Conservation (phyloP, 495 filamentous ascomycete genomes). For the Aspergillus bridgeri region DNA sequence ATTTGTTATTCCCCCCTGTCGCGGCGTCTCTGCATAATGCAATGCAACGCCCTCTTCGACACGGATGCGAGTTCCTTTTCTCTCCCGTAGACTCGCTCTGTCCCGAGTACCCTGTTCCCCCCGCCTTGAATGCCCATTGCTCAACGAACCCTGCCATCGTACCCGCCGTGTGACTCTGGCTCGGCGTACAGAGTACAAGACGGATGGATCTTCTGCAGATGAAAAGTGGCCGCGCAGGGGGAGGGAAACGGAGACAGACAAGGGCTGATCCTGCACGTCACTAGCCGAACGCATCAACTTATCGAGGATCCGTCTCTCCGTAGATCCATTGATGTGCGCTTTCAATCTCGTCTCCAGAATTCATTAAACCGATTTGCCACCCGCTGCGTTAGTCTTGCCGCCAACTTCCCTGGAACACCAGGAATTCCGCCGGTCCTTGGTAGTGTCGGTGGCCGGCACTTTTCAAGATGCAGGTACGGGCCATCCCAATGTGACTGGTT, state of each 20-base stretch:
- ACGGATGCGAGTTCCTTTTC: not conserved
- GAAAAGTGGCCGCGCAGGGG: conserved; percentile 10
- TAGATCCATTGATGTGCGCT: conserved; percentile 11
- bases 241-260: not conserved
- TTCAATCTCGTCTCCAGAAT: not conserved
- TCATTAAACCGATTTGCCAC: conserved; percentile 4
- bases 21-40: not conserved
- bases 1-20: not conserved
- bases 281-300: conserved; percentile 3
- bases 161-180: conserved; percentile 6
- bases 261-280: conserved; percentile 20
- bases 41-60: not conserved
- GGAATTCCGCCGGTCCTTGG: not conserved
- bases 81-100: not conserved
- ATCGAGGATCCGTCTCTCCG: conserved; percentile 13
- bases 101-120: not conserved
- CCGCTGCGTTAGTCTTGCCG: not conserved
- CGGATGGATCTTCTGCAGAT: conserved; percentile 13
- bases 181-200: conserved; percentile 9
- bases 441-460: not conserved
- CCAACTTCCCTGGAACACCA: not conserved
- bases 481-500: not conserved
- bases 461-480: not conserved
- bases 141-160: conserved; percentile 10
- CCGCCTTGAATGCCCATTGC: not conserved